phyloP scores from a whole-genome alignment of 441 rosid genomes.

The Aquilaria agallochum region DNA sequence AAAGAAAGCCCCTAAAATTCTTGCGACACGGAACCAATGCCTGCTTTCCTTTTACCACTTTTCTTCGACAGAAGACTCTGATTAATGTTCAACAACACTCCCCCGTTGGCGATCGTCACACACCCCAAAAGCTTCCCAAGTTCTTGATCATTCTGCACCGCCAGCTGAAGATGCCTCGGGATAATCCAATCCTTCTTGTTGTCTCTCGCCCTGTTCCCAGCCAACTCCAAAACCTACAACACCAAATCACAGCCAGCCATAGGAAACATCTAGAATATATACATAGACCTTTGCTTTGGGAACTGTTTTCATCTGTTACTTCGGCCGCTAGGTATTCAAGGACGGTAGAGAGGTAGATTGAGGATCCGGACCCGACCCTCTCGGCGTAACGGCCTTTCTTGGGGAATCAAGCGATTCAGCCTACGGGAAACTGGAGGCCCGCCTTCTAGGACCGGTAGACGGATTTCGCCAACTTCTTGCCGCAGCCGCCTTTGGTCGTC shows the following conservation, averaged over 20 bases:
- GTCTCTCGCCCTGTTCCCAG: slow-evolving; percentile 61
- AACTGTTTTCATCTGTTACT: slow-evolving; percentile 18
- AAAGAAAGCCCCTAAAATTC: slow-evolving; percentile 30
- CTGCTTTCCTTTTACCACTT: slow-evolving; percentile 36
- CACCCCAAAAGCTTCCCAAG: slow-evolving; percentile 49
- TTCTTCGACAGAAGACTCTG: slow-evolving; percentile 45
- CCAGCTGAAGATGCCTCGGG: slow-evolving; percentile 59
- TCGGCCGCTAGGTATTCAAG: slow-evolving; percentile 73
- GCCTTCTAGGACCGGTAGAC: slow-evolving; percentile 49
- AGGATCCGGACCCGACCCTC: slow-evolving; percentile 54
- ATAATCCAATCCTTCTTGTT: slow-evolving; percentile 57
- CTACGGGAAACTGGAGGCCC: slow-evolving; percentile 61
- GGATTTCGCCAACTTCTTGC: slow-evolving; percentile 37
- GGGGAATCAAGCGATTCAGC: slow-evolving; percentile 53
- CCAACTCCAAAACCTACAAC: slow-evolving; percentile 52
- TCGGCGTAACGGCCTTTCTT: slow-evolving; percentile 48
- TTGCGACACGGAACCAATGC: slow-evolving; percentile 43
- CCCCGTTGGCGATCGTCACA: slow-evolving; percentile 57
- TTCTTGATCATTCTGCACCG: slow-evolving; percentile 55
- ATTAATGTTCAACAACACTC: slow-evolving; percentile 53
- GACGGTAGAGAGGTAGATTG: slow-evolving; percentile 63
- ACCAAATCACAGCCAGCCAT: not conserved
- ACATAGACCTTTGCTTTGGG: not conserved
- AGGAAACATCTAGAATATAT: not conserved
- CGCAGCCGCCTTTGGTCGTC: slow-evolving; percentile 46